Evolutionary conservation across 495 filamentous ascomycete genomes (phyloP), one percentile per base, ranked within the genome.

Genomic region (Penicillium egyptiacum): DNA sequence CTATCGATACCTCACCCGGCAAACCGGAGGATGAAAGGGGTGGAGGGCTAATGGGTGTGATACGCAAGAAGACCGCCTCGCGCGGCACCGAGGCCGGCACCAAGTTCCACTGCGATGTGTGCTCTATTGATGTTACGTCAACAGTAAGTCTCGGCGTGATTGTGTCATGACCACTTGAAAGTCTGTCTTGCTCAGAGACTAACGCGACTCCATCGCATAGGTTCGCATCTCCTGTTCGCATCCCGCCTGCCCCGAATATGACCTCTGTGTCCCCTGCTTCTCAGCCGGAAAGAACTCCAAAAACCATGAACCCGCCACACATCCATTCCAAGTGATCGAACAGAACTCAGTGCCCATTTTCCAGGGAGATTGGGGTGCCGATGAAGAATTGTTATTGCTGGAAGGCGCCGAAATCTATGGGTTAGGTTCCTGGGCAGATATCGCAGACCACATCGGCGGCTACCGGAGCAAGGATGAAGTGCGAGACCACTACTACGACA

Each of bases 351-450:
- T 98, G 40, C 94, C 94, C 1, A 98, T 99, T 39, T 99, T 96
- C 61, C 86, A 91, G 57, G 83, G 82, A 54, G 93, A 96, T 57
- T 99, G 94, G 94, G 94, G 94, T 41, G 94, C 94, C 6, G 94
- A 99, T 68, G 94, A 99, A 68, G 94, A 99, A 72, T 75, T 97
- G 16, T 73, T 96, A 9, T 77, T 99, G 40, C 75, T 99, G 22
- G 95, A 99, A 72, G 94, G 94, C 16, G 90, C 91, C n/a, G 95
- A 99, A 70, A 96, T 89, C 55, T 99, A 99, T 68, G 94, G 94
- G 0, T 77, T 99, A 45, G 94, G 94, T 7, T 96, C 92, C 5
- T 99, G 94, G 94, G 91, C 91, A 20, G 94, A 99, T 66, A 92
- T 99, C 51, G 92, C 94, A 33, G 92, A 99, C 65, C 94, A 99